phyloP scores from a whole-genome alignment of 208 protist species.

The Crithidia bombi region DNA sequence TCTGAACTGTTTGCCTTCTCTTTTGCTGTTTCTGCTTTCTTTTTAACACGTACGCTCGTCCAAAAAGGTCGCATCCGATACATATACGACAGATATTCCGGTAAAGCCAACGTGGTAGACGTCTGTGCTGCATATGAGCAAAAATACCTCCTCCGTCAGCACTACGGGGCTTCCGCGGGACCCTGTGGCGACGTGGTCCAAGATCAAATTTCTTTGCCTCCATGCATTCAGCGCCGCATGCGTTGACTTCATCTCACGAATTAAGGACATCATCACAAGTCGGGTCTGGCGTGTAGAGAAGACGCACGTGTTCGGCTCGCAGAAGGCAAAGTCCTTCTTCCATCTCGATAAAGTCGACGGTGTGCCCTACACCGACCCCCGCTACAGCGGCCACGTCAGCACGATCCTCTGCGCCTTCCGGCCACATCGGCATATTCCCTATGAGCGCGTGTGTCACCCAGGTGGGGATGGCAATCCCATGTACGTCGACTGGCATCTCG shows the following conservation, averaged over 20 bases:
- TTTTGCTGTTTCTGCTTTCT: neutral
- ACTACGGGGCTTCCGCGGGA: neutral
- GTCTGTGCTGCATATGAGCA: conserved; percentile 8
- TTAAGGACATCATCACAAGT: conserved; percentile 14
- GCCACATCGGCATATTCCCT: conserved; percentile 41
- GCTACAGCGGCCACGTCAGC: conserved; percentile 61
- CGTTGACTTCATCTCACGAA: conserved; percentile 16
- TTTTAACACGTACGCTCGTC: neutral
- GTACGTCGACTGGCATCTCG: conserved; percentile 67
- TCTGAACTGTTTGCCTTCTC: neutral
- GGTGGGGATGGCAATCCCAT: conserved; percentile 72
- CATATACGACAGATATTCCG: neutral
- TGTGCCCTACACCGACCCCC: conserved; percentile 46
- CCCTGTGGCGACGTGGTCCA: conserved; percentile 21
- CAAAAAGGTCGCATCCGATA: neutral
- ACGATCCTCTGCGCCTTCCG: conserved; percentile 75
- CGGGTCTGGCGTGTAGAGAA: neutral
- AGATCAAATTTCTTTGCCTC: conserved; percentile 36
- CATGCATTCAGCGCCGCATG: conserved; percentile 26
- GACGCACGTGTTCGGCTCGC: conserved; percentile 16
- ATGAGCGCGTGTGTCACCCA: conserved; percentile 46
- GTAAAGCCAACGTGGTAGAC: no score
- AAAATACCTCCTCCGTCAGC: neutral
- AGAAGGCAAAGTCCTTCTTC: conserved; percentile 23
- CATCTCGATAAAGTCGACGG: conserved; percentile 33